Base-by-base conservation (phyloP, 495 filamentous ascomycete species). In the Copromyces sp. region DNA sequence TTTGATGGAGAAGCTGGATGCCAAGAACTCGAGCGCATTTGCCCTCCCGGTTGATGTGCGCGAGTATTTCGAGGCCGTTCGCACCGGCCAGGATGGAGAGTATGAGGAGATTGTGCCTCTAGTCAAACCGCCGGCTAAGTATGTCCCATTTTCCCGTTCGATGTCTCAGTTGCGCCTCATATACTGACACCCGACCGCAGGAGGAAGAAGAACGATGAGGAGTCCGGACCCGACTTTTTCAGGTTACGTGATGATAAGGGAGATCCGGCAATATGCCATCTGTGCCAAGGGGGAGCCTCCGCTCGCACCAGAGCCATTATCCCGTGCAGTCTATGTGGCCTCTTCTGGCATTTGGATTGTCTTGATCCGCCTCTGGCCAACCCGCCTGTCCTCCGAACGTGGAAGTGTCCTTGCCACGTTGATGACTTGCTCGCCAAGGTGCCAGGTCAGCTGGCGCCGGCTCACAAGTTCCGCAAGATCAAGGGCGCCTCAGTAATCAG, bases 311-410 rank as follows among this genome's bases (percentile, higher is more conserved):
- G 76, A 82, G 87, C 89, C 73, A 93, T 95, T 59, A 89, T 96
- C 72, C 87, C 90, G 7, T 97, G 94, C 82, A 93, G 93, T 76
- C 90, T 89, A 74, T 99, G 95, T 79, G 86, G 87, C 3, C 84
- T 91, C 32, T 86, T 87, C 41, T 99, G 94, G 89, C 95, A 99
- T 82, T 83, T 98, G 17, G 95, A 98, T 82, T 99, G 95, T 81
- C 82, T 95, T 17, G 89, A 94, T 78, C 92, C 93, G 3, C 96
- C 96, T 38, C 78, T 94, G 78, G 89, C 94, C 38, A 87, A 89
- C 68, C 92, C 93, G 16, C 94, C 95, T 5, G 77, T 86, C 6
- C 84, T 89, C 65, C 85, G 88, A 69, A 91, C 88, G 38, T 99
- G 94, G 94, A 90, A 89, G 84, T 99, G 95, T 76, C 95, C 95